A percentile compares a stretch with the other conserved stretches of the same genome.
Conservation (phyloP, 2,329 filamentous ascomycete genomes). For the Aureobasidium sp. region DNA sequence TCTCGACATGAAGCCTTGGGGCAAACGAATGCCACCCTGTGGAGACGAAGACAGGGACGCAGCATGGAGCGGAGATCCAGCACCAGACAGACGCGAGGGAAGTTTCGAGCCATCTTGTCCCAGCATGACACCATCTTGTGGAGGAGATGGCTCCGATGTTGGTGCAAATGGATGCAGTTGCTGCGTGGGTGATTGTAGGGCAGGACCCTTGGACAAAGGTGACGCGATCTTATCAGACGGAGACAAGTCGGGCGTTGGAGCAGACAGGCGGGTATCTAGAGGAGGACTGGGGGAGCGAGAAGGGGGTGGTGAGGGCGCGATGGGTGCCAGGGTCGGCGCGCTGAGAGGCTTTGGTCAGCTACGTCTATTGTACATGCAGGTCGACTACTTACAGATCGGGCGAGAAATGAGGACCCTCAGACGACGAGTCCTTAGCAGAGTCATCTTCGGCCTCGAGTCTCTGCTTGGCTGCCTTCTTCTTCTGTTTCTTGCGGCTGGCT, state of each 20-base stretch:
- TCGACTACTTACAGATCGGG: slow-evolving; percentile 16
- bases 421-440: slow-evolving; percentile 14
- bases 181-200: neutral
- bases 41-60: slow-evolving; percentile 13
- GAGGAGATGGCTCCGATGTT: slow-evolving; percentile 10
- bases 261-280: neutral
- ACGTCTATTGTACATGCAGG: neutral
- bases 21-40: slow-evolving; percentile 13
- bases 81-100: neutral
- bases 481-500: slow-evolving; percentile 17
- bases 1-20: slow-evolving; percentile 3
- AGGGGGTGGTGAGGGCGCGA: slow-evolving; percentile 11
- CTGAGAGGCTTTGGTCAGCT: neutral
- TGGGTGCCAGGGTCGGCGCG: slow-evolving; percentile 7
- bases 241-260: neutral
- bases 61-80: slow-evolving; percentile 3
- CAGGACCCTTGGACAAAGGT: neutral
- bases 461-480: slow-evolving; percentile 18
- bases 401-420: slow-evolving; percentile 15
- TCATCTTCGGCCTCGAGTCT: slow-evolving; percentile 14
- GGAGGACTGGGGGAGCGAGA: slow-evolving; percentile 6
- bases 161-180: neutral
- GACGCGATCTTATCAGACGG: neutral
- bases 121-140: slow-evolving; percentile 15
- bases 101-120: neutral